A percentile compares a stretch with the other conserved stretches of the same genome.
phyloP scores from a whole-genome alignment of 768 basidiomycete genomes.

The Scleroderma citrinum region DNA sequence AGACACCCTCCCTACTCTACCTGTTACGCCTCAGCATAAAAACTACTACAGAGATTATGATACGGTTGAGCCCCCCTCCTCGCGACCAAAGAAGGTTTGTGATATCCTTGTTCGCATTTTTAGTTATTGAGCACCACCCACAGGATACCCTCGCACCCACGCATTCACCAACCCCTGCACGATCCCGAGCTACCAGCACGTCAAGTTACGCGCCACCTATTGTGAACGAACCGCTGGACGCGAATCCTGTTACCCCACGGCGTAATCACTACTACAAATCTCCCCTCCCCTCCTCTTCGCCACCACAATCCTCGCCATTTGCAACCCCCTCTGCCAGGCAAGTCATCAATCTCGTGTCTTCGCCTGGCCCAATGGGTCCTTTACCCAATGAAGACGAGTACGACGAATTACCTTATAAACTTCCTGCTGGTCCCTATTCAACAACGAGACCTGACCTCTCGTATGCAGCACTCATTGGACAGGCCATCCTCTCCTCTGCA shows the following conservation, averaged over 20 bases:
- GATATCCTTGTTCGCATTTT: neutral
- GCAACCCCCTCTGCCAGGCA: constrained; percentile 55
- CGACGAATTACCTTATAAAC: constrained; percentile 60
- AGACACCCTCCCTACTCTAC: constrained; percentile 24
- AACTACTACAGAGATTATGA: constrained; percentile 52
- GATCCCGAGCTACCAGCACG: constrained; percentile 29
- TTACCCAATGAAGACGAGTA: constrained; percentile 60
- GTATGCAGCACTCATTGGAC: constrained; percentile 94
- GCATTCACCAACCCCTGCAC: constrained; percentile 43
- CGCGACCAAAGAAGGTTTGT: constrained; percentile 26
- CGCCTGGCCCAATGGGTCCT: constrained; percentile 71
- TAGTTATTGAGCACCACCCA: constrained; percentile 1
- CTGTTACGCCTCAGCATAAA: constrained; percentile 53
- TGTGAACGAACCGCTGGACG: constrained; percentile 29
- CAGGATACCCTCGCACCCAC: constrained; percentile 26
- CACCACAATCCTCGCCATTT: constrained; percentile 51
- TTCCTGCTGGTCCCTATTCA: constrained; percentile 84
- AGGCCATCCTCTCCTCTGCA: constrained; percentile 82
- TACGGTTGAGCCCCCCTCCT: constrained; percentile 23
- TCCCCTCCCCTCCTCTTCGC: constrained; percentile 57
- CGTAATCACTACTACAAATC: constrained; percentile 37
- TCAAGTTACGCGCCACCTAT: constrained; percentile 21
- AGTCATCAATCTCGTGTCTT: constrained; percentile 73
- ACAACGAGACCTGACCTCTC: constrained; percentile 77
- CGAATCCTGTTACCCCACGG: constrained; percentile 48